Evolutionary conservation across 2,329 filamentous ascomycete species (phyloP), one percentile per base, ranked within the genome.

Genomic region (Pestalotiopsis fici): DNA sequence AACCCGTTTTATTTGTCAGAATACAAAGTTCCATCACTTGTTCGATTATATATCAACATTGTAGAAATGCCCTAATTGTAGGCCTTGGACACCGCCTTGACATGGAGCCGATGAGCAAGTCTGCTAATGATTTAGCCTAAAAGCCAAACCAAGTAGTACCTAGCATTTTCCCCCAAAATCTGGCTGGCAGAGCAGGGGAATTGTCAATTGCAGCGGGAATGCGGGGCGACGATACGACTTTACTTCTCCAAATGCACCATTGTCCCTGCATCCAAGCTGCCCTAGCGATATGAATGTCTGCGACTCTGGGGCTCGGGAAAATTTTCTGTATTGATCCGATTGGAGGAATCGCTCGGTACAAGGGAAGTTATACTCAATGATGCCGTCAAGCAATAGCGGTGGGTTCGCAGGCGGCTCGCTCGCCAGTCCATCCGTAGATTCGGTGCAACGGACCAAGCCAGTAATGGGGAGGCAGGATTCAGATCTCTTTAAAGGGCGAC

Each of bases 331-430:
- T n/a, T 7, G 4, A 43, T 21, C 59, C 23, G 39, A 47, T 62
- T 62, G 59, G 59, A 62, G 59, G 59, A 50, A 62, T 62, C n/a
- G 25, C 35, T 43, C 59, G 37, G 59, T 35, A 27, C n/a, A 62
- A 35, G 28, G 59, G 59, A 50, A 62, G 57, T 27, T 21, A 21
- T 59, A 59, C 31, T 27, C 5, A 59, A 59, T 37, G 28, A 50
- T 50, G 43, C 43, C 43, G 43, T 50, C 15, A 50, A 21, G 9
- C 15, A 50, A 18, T 50, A n/a, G 43, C 18, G 43, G 43, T 50
- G 43, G 43, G 21, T 21, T 50, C 6, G n/a, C n/a, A 21, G 3
- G 3, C 21, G 43, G 43, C 4, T 50, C 18, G 43, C n/a, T 35
- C 6, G 31, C 31, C 31, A 11, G 31, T n/a, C n/a, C n/a, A n/a